These are phyloP conservation scores for Apiotrichum gamsii DNA, from an alignment of 1,284 basidiomycete species.

Conservation along the genomic window DNA sequence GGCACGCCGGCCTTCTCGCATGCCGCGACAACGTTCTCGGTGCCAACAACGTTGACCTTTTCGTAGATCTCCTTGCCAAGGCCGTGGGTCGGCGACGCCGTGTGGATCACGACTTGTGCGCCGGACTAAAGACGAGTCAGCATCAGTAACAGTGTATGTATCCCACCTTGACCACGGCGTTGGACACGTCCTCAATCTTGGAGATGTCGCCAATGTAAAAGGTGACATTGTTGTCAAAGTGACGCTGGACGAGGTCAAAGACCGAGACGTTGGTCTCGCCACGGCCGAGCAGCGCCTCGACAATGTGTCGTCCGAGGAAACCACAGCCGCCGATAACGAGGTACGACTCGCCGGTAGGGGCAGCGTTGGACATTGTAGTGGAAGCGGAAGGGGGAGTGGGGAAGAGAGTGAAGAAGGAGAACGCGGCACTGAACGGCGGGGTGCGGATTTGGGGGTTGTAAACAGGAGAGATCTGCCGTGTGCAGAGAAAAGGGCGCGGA, in stretches of 20 bases:
- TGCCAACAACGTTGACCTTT: conserved; percentile 92
- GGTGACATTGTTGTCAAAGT: conserved; percentile 64
- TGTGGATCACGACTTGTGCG: conserved; percentile 87
- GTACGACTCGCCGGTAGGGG: conserved; percentile 37
- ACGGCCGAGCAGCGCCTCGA: conserved; percentile 68
- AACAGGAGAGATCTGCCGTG: too few species aligned
- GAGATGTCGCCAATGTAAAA: conserved; percentile 84
- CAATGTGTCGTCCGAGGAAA: conserved; percentile 84
- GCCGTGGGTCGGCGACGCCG: conserved; percentile 80
- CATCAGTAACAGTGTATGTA: not conserved
- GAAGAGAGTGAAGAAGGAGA: not conserved
- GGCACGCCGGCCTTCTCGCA: conserved; percentile 64
- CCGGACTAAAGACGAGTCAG: conserved; percentile 55
- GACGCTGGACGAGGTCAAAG: conserved; percentile 83
- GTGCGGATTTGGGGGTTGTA: too few species aligned
- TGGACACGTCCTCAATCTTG: conserved; percentile 63
- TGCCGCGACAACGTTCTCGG: conserved; percentile 75
- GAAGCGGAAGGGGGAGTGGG: not conserved
- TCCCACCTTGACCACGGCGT: conserved; percentile 67
- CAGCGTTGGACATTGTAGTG: conserved; percentile 14
- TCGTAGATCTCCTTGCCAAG: conserved; percentile 68
- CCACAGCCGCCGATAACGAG: conserved; percentile 87
- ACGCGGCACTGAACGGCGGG: too few species aligned
- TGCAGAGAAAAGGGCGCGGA: too few species aligned
- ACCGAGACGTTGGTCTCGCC: conserved; percentile 70